Base-by-base conservation (phyloP, 148 eudicot species). In the Rhododendron mucronatum region DNA sequence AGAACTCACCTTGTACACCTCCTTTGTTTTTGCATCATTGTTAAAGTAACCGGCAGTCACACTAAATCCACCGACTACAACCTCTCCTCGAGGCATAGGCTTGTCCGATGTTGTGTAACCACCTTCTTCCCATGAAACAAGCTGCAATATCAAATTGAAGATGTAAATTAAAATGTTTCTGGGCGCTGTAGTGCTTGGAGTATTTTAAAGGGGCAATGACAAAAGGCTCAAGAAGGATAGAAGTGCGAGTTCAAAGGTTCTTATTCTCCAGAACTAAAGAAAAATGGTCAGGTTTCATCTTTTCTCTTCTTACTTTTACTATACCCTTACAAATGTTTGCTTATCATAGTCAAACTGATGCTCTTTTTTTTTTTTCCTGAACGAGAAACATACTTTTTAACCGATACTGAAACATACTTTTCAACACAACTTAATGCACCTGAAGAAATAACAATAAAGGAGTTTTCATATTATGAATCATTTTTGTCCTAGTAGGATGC, bases 71-170 rank as follows among this genome's bases (percentile, higher is more conserved):
- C 99, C 99, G 86, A 96, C 88, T 75, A 95, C 95, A 53, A 96
- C 91, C 91, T 96, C 99, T 87, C 99, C 99, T 81, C 98, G 92
- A 37, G 99, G 95, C 97, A 96, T 90, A n/a, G 99, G 99, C 89
- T 93, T 94, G 91, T 96, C 99, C 7, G 92, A 87, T 87, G 83
- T 89, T 76, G 69, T 90, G 87, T 96, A 96, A 44, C 98, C 98
- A 87, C 99, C 99, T 89, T 94, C 96, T 85, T 96, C 97, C 99
- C 99, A 96, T 74, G 98, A 92, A 87, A 96, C 96, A 90, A 96
- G 98, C 99, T 96, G 94, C 91, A 91, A 71, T 71, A 71, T 30
- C 39, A 15, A 71, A 71, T 71, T 1, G 20, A 71, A 71, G 20
- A 71, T 71, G 20, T 71, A 30, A 30, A 71, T 71, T 71, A 71